Conservation (phyloP, 2,329 filamentous ascomycete species). For the Nemania bipapillata region DNA sequence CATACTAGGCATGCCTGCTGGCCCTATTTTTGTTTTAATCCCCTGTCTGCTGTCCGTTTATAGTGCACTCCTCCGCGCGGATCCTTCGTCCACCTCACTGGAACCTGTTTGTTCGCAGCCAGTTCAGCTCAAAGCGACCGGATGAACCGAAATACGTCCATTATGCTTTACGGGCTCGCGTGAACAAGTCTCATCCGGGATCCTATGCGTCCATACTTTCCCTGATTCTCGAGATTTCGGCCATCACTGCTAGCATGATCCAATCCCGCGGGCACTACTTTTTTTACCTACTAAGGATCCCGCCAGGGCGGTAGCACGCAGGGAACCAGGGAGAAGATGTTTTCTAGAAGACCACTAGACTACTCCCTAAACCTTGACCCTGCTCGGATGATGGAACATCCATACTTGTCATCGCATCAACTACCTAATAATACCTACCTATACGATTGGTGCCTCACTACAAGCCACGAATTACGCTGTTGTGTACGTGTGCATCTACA, state of each 20-base stretch:
- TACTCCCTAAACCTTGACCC: slow-evolving; percentile 5
- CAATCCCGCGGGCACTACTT: not conserved
- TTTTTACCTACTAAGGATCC: slow-evolving; percentile 18
- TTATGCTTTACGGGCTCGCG: slow-evolving; percentile 21
- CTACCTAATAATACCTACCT: slow-evolving; percentile 15
- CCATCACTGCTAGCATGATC: slow-evolving; percentile 14
- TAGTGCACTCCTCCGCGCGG: slow-evolving; percentile 16
- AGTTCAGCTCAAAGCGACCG: slow-evolving; percentile 29
- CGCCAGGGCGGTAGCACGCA: slow-evolving; percentile 26
- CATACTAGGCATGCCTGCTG: slow-evolving; percentile 1
- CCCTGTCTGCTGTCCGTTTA: slow-evolving; percentile 26
- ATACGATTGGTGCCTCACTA: slow-evolving; percentile 20
- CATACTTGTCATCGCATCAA: slow-evolving; percentile 12
- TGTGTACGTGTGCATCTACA: slow-evolving; percentile 14
- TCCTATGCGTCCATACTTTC: not conserved
- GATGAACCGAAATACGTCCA: slow-evolving; percentile 36
- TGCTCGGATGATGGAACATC: slow-evolving; percentile 17
- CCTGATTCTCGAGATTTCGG: slow-evolving; percentile 3
- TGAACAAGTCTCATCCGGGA: not conserved
- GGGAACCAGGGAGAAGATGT: slow-evolving; percentile 25
- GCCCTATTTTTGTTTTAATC: not conserved
- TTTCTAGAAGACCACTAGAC: slow-evolving; percentile 30
- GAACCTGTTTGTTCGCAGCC: slow-evolving; percentile 8
- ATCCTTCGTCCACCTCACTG: slow-evolving; percentile 29
- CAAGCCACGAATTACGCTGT: slow-evolving; percentile 8